Conservation (phyloP, 768 basidiomycete species). For the Lentinus brumalis region DNA sequence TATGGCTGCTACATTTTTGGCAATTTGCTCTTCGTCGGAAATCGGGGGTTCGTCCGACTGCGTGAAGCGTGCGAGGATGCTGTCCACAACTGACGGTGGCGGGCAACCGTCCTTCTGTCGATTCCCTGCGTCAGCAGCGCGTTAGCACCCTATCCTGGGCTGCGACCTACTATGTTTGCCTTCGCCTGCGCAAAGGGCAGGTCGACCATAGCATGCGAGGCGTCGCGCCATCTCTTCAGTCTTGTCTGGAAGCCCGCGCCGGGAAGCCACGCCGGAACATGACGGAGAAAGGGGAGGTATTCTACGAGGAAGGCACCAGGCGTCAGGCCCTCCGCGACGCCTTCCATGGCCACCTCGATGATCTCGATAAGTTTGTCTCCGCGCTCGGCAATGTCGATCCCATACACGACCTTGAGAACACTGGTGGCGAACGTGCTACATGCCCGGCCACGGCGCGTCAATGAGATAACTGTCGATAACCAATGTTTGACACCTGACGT, state of each 20-base stretch:
- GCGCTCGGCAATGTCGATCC: conserved; percentile 13
- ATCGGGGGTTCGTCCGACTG: neutral
- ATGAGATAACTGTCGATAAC: neutral
- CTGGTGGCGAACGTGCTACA: conserved; percentile 15
- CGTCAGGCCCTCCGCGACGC: conserved; percentile 7
- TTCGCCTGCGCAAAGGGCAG: conserved; percentile 19
- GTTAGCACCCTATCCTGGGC: neutral
- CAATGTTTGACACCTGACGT: conserved; percentile 19
- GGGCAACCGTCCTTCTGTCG: neutral
- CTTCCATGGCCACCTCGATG: conserved; percentile 11
- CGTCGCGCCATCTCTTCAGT: conserved; percentile 7
- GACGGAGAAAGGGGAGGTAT: conserved; percentile 20
- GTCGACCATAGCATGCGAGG: conserved; percentile 12
- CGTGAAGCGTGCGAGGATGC: neutral
- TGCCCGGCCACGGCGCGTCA: neutral
- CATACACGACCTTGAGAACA: conserved; percentile 21
- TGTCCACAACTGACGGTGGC: neutral
- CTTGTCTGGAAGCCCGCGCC: conserved; percentile 27
- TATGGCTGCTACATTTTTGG: conserved; percentile 18
- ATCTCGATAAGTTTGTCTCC: conserved; percentile 11
- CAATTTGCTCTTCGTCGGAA: conserved; percentile 10
- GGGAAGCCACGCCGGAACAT: conserved; percentile 29
- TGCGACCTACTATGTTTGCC: conserved; percentile 6
- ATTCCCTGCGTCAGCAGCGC: neutral
- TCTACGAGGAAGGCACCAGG: conserved; percentile 19